A percentile compares a stretch with the other conserved stretches of the same genome.
phyloP scores from a whole-genome alignment of 1,139 yeast species.

The Pichia cactophila region DNA sequence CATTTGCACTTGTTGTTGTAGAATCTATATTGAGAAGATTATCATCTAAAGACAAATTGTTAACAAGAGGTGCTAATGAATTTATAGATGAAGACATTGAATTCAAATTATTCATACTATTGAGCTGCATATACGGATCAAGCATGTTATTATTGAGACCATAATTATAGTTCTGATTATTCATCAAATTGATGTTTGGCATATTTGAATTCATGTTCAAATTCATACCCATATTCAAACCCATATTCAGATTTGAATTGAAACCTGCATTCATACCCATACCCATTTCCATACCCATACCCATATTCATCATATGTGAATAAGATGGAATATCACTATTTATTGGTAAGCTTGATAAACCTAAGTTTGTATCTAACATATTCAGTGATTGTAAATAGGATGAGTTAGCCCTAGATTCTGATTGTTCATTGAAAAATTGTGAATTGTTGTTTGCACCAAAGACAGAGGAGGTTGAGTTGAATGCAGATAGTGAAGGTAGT shows the following conservation, averaged over 20 bases:
- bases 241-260: background rate
- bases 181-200: background rate
- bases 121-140: background rate
- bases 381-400: background rate
- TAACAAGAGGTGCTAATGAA: background rate
- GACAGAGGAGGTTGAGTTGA: conserved; percentile 8
- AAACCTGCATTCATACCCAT: background rate
- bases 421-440: conserved; percentile 1
- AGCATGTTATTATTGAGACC: background rate
- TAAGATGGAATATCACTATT: background rate
- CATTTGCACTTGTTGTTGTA: conserved; percentile 5
- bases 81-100: background rate
- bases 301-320: background rate
- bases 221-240: background rate
- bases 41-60: background rate
- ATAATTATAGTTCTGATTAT: background rate
- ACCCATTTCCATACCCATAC: background rate
- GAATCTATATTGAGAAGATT: background rate
- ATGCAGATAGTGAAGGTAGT: background rate
- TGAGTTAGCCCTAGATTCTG: background rate
- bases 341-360: background rate
- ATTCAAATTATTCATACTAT: background rate
- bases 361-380: background rate
- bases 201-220: background rate
- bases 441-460: conserved; percentile 8